Conservation (phyloP, 768 basidiomycete species). For the Multifurca ochricompacta region DNA sequence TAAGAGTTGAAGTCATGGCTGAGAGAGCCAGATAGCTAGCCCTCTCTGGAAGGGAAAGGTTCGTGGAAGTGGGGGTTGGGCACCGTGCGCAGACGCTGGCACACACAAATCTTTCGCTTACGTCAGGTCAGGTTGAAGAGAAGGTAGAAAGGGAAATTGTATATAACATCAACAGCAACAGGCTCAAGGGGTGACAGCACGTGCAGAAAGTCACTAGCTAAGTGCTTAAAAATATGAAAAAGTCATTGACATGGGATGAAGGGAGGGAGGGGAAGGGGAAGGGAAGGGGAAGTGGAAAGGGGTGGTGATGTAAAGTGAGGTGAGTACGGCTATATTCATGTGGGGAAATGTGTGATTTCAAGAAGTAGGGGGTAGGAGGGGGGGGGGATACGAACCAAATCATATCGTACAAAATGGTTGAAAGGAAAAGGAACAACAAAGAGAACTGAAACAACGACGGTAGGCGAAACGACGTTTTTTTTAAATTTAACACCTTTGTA, state of each 20-base stretch:
- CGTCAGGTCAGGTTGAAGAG: background rate
- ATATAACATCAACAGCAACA: too few relatives aligned
- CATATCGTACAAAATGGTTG: constrained; percentile 6
- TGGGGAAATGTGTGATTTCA: constrained; percentile 1
- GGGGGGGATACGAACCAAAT: background rate
- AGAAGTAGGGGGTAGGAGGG: background rate
- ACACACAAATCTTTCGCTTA: constrained; percentile 23
- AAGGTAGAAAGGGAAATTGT: too few relatives aligned
- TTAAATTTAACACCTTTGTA: background rate
- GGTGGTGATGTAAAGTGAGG: background rate
- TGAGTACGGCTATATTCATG: constrained; percentile 5
- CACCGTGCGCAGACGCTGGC: background rate
- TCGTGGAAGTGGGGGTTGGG: too few relatives aligned
- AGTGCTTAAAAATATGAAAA: background rate
- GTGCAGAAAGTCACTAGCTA: background rate
- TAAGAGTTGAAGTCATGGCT: constrained; percentile 53
- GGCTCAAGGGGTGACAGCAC: background rate
- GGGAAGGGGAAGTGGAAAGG: background rate
- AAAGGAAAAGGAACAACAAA: background rate
- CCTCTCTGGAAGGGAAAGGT: too few relatives aligned
- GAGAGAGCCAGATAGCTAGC: too few relatives aligned
- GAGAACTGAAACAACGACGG: background rate
- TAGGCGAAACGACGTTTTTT: background rate
- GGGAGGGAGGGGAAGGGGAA: background rate
- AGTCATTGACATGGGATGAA: background rate